These are phyloP conservation scores for Monosporascus sp. DNA, from an alignment of 2,329 filamentous ascomycete species.

Conservation along the genomic window DNA sequence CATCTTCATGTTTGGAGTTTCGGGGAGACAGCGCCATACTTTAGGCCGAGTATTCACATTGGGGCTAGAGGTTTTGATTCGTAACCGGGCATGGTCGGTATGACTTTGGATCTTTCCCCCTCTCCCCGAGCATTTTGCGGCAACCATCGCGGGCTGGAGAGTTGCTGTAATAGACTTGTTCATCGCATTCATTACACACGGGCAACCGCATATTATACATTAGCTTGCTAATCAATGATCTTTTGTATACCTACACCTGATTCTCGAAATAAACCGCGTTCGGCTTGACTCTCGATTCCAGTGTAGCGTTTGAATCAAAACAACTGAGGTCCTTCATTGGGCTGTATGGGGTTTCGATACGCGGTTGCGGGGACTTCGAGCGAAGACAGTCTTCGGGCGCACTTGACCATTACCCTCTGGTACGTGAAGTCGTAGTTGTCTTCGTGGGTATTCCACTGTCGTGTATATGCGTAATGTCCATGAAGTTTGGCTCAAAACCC, in stretches of 20 bases:
- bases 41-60: neutral
- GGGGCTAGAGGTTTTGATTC: neutral
- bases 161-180: neutral
- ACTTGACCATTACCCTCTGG: too few species aligned
- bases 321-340: neutral
- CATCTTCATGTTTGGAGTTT: neutral
- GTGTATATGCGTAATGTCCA: too few species aligned
- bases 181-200: neutral
- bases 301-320: neutral
- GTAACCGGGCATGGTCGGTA: neutral
- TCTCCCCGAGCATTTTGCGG: neutral
- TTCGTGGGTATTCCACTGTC: too few species aligned
- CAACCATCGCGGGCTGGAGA: neutral
- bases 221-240: neutral
- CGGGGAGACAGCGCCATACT: neutral
- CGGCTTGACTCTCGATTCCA: neutral
- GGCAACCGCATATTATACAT: neutral
- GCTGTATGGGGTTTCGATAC: neutral
- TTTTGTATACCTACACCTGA: neutral
- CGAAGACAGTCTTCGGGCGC: too few species aligned
- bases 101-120: neutral
- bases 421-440: too few species aligned
- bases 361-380: too few species aligned
- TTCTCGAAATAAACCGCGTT: neutral
- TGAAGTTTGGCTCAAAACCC: too few species aligned